phyloP scores from a whole-genome alignment of 2,329 filamentous ascomycete genomes.

The Pezicula neosporulosa region DNA sequence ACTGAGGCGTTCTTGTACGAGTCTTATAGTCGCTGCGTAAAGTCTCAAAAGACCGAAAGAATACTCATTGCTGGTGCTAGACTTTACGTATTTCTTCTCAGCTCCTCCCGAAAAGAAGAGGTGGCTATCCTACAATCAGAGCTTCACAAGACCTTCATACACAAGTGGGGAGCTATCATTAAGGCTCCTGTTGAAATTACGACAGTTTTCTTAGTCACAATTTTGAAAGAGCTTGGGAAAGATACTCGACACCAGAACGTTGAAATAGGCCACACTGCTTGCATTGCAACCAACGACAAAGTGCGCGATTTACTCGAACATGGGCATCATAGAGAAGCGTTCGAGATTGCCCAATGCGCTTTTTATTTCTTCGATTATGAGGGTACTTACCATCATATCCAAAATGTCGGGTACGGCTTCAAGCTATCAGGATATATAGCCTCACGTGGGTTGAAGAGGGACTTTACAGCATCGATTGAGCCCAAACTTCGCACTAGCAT shows the following conservation, averaged over 20 bases:
- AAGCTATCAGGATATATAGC: slow-evolving; percentile 41
- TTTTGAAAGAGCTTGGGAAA: slow-evolving; percentile 35
- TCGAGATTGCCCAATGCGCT: slow-evolving; percentile 37
- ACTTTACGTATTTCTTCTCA: slow-evolving; percentile 32
- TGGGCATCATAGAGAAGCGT: slow-evolving; percentile 34
- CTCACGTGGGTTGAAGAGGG: slow-evolving; percentile 33
- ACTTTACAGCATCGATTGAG: slow-evolving; percentile 21
- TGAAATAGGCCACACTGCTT: slow-evolving; percentile 36
- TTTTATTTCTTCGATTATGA: slow-evolving; percentile 39
- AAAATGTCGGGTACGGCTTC: slow-evolving; percentile 41
- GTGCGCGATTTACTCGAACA: slow-evolving; percentile 33
- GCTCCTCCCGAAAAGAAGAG: slow-evolving; percentile 27
- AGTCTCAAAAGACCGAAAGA: slow-evolving; percentile 23
- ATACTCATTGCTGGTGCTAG: slow-evolving; percentile 34
- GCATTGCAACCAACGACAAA: slow-evolving; percentile 33
- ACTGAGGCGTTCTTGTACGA: slow-evolving; percentile 37
- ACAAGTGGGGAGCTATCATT: slow-evolving; percentile 24
- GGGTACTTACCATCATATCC: slow-evolving; percentile 34
- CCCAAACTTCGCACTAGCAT: slow-evolving; percentile 30
- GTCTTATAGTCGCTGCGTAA: slow-evolving; percentile 28
- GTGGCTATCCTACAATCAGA: slow-evolving; percentile 27
- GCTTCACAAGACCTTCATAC: slow-evolving; percentile 36
- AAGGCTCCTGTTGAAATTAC: slow-evolving; percentile 29
- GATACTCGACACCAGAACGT: slow-evolving; percentile 27
- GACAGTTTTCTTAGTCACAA: slow-evolving; percentile 34